Evolutionary conservation across 805 yeast species (phyloP).

Genomic region (Lachancea cidri): DNA sequence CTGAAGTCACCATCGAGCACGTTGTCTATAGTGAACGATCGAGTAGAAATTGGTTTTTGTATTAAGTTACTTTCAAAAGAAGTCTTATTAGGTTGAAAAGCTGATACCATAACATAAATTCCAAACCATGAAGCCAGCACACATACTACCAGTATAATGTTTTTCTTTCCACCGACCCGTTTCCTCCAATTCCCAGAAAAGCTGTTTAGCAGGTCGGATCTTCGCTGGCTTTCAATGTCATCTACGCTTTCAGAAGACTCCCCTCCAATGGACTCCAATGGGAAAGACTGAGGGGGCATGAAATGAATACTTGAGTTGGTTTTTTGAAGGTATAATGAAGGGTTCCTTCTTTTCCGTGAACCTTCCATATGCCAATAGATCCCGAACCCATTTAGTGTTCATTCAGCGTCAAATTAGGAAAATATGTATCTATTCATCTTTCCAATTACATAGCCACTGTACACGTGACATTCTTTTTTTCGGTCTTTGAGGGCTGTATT

Average conservation of each 20-base stretch:
- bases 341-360: slow-evolving; percentile 28
- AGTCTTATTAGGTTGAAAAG: neutral
- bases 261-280: slow-evolving; percentile 7
- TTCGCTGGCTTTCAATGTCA: neutral
- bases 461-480: neutral
- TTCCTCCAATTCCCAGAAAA: neutral
- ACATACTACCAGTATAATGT: neutral
- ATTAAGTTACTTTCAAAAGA: neutral
- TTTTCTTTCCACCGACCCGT: neutral
- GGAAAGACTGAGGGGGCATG: slow-evolving; percentile 13
- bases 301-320: slow-evolving; percentile 22
- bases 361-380: slow-evolving; percentile 1
- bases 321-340: slow-evolving; percentile 27
- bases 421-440: neutral
- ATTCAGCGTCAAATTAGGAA: neutral
- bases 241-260: neutral
- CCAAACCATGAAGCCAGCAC: neutral
- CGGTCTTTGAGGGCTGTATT: too few species aligned
- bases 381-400: neutral
- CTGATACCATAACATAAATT: neutral
- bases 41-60: neutral
- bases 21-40: slow-evolving; percentile 17
- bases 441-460: neutral
- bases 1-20: slow-evolving; percentile 26
- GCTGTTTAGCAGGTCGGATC: neutral